These are phyloP conservation scores for Gossypium bickii DNA, from an alignment of 345 rosid species.

Conservation along the genomic window DNA sequence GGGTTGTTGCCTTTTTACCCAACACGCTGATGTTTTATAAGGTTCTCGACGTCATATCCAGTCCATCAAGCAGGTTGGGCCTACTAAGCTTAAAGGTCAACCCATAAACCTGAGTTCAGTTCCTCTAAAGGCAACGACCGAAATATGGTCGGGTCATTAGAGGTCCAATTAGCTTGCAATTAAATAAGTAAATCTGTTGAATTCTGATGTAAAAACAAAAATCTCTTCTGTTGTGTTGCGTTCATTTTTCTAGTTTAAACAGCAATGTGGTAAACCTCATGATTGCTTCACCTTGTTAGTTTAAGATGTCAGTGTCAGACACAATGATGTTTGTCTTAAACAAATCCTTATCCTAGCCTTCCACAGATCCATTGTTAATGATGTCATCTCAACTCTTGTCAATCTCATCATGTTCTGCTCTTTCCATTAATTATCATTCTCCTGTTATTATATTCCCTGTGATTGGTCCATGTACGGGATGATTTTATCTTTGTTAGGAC, in stretches of 20 bases:
- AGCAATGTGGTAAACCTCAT: slow-evolving; percentile 13
- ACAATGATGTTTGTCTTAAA: slow-evolving; percentile 39
- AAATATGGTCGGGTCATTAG: background rate
- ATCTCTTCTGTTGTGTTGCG: background rate
- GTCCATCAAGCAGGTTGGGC: background rate
- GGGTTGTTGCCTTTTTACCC: background rate
- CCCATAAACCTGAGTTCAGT: background rate
- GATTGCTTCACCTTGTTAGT: slow-evolving; percentile 21
- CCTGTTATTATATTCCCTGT: slow-evolving; percentile 13
- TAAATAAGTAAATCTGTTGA: no score
- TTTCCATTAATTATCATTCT: background rate
- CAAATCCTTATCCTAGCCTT: slow-evolving; percentile 34
- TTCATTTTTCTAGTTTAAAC: no score
- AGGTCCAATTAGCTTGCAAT: background rate
- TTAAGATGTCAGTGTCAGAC: slow-evolving; percentile 44
- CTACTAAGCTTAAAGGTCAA: background rate
- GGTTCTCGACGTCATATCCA: background rate
- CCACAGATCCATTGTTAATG: background rate
- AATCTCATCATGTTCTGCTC: slow-evolving; percentile 20
- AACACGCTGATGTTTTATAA: background rate
- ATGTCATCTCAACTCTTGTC: slow-evolving; percentile 7
- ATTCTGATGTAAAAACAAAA: no score
- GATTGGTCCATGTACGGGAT: slow-evolving; percentile 2
- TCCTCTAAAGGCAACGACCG: background rate
- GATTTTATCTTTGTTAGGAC: background rate